Percentiles rank a stretch among this genome's conserved stretches.
Evolutionary conservation across 495 filamentous ascomycete genomes (phyloP).

Genomic region (Choiromyces venosus): DNA sequence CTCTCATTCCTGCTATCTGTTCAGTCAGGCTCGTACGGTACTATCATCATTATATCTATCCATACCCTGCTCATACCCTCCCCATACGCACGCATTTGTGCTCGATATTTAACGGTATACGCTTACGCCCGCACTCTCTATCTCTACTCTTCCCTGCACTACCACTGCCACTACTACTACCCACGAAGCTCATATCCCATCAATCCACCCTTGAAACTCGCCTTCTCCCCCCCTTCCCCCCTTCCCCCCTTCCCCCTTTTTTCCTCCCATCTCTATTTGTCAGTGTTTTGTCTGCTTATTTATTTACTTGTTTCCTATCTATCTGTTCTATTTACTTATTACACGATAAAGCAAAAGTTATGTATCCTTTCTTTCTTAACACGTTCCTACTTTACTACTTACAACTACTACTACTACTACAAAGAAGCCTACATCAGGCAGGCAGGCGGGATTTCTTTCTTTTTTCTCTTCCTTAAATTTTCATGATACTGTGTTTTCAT

Average conservation of each 20-base stretch:
- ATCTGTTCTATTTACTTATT: too few species aligned
- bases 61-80: conserved; percentile 3
- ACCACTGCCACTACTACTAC: neutral
- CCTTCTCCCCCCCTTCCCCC: neutral
- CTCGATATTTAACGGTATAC: conserved; percentile 1
- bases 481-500: neutral
- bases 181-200: neutral
- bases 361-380: neutral
- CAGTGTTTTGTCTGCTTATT: too few species aligned
- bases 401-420: neutral
- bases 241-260: too few species aligned
- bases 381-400: too few species aligned
- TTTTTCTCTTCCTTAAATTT: neutral
- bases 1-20: conserved; percentile 17
- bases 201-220: neutral
- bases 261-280: too few species aligned
- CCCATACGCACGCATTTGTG: neutral
- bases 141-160: neutral
- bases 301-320: neutral
- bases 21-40: neutral
- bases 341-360: conserved; percentile 1
- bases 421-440: neutral
- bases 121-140: neutral
- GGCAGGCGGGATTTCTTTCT: neutral
- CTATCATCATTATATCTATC: neutral